phyloP scores from a whole-genome alignment of 345 rosid species.

The Anastatica hierochuntica region DNA sequence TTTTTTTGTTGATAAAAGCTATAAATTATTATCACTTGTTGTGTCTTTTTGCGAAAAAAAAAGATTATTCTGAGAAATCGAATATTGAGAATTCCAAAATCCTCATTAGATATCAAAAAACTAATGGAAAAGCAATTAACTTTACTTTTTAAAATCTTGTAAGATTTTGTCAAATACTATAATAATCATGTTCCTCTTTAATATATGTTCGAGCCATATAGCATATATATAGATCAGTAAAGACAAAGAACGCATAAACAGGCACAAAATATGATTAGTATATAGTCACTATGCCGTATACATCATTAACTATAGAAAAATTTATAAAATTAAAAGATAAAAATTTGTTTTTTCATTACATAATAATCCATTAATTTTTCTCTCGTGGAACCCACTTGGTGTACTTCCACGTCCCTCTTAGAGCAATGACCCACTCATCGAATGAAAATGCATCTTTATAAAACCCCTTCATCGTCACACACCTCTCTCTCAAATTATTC shows the following conservation, averaged over 20 bases:
- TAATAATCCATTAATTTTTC: constrained; percentile 19
- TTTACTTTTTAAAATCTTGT: too few species aligned
- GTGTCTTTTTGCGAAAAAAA: too few species aligned
- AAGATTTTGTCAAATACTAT: constrained; percentile 22
- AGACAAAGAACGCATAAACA: constrained; percentile 8
- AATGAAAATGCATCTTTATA: constrained; percentile 22
- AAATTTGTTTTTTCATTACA: constrained; percentile 6
- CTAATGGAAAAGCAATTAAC: too few species aligned
- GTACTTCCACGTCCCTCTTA: constrained; percentile 28
- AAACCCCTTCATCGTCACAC: constrained; percentile 25
- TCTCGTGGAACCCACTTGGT: constrained; percentile 32
- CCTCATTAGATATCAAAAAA: too few species aligned
- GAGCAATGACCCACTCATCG: constrained; percentile 28
- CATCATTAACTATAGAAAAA: too few species aligned
- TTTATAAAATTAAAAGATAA: neutral
- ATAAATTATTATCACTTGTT: too few species aligned
- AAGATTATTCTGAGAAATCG: too few species aligned
- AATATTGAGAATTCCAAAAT: too few species aligned
- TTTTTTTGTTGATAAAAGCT: too few species aligned
- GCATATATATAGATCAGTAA: too few species aligned
- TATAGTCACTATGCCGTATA: constrained; percentile 22
- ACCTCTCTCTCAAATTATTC: constrained; percentile 24
- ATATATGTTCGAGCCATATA: constrained; percentile 1
- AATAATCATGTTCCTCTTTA: too few species aligned
- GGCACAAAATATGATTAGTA: neutral